These are phyloP conservation scores for Penicillium paneum DNA, from an alignment of 2,329 filamentous ascomycete genomes.

Conservation along the genomic window DNA sequence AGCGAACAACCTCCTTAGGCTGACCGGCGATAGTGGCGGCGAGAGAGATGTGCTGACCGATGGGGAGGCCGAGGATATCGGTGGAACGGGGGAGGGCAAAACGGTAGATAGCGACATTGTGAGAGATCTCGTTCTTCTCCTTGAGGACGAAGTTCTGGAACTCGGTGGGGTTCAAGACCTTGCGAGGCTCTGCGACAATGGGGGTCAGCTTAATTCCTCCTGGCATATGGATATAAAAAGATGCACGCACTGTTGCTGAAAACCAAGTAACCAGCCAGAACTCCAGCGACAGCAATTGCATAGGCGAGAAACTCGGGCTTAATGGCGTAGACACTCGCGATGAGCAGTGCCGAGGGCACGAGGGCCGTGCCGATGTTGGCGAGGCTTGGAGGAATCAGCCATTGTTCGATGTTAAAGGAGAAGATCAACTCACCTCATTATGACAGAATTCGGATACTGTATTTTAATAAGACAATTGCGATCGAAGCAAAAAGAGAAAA, in stretches of 20 bases:
- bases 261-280: slow-evolving; percentile 69
- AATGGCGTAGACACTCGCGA: slow-evolving; percentile 72
- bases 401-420: slow-evolving; percentile 3
- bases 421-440: slow-evolving; percentile 30
- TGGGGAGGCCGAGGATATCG: slow-evolving; percentile 89
- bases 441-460: slow-evolving; percentile 4
- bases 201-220: slow-evolving; percentile 11
- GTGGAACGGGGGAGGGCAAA: slow-evolving; percentile 76
- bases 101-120: slow-evolving; percentile 99
- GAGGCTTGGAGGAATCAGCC: slow-evolving; percentile 22
- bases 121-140: slow-evolving; percentile 92
- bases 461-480: background rate
- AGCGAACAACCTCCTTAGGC: slow-evolving; percentile 80
- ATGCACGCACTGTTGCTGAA: slow-evolving; percentile 63
- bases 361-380: slow-evolving; percentile 73
- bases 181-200: slow-evolving; percentile 61
- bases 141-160: slow-evolving; percentile 93
- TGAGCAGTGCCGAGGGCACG: slow-evolving; percentile 73
- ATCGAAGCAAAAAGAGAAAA: slow-evolving; percentile 7
- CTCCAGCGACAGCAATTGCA: slow-evolving; percentile 63
- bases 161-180: slow-evolving; percentile 77
- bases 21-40: slow-evolving; percentile 74
- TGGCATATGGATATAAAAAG: background rate
- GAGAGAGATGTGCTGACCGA: slow-evolving; percentile 98
- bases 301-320: slow-evolving; percentile 75